phyloP scores from a whole-genome alignment of 2,329 filamentous ascomycete species.

The Chrysoporthe puriensis region DNA sequence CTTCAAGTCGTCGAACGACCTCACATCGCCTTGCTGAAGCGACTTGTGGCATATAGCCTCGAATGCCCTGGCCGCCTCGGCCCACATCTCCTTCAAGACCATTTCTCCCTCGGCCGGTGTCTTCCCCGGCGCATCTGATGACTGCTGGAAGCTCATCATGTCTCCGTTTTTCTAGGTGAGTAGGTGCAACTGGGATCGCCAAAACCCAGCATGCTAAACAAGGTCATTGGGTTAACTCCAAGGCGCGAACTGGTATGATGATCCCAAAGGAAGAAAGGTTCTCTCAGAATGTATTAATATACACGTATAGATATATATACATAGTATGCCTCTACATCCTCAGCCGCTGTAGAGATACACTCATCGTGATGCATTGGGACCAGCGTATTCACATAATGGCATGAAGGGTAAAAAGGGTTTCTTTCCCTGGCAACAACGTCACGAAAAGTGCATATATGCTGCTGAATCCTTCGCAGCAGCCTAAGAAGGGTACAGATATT shows the following conservation, averaged over 20 bases:
- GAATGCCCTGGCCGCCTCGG: background rate
- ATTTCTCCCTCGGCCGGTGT: background rate
- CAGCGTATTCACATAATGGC: background rate
- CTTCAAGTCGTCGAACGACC: slow-evolving; percentile 32
- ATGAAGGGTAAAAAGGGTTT: background rate
- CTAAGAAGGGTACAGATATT: too few relatives aligned
- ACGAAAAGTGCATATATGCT: background rate
- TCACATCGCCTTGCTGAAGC: slow-evolving; percentile 32
- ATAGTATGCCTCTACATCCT: background rate
- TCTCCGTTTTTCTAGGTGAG: background rate
- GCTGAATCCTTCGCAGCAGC: slow-evolving; percentile 1
- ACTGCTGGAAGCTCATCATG: background rate
- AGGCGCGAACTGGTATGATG: background rate
- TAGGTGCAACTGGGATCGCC: background rate
- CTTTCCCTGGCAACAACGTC: background rate
- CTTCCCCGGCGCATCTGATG: background rate
- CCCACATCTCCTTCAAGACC: slow-evolving; percentile 8
- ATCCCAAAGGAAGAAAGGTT: background rate
- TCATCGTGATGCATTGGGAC: background rate
- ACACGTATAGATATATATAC: too few relatives aligned
- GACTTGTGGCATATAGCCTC: slow-evolving; percentile 33
- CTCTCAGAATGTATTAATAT: background rate
- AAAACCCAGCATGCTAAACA: background rate
- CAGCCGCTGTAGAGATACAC: background rate
- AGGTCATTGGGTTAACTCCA: background rate